A percentile compares a stretch with the other conserved stretches of the same genome.
Conservation (phyloP, 192 early-diverging fungal genomes). For the Dissophora ornata region DNA sequence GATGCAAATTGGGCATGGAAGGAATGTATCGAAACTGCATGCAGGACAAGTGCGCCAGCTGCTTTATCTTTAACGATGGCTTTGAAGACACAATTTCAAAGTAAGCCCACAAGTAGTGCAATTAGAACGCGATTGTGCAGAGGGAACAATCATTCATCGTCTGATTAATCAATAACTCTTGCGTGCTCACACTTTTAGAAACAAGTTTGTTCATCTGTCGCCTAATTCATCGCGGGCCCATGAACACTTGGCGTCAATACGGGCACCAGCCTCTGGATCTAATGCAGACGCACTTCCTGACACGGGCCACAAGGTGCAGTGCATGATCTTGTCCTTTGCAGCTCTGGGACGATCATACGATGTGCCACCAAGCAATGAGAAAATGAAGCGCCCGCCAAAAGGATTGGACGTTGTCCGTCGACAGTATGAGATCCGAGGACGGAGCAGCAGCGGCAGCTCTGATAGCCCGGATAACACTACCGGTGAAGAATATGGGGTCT, state of each 20-base stretch:
- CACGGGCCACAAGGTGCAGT: constrained; percentile 37
- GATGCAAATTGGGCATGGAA: constrained; percentile 44
- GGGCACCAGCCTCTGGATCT: constrained; percentile 5
- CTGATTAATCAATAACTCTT: background rate
- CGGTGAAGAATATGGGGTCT: constrained; percentile 46
- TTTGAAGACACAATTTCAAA: constrained; percentile 42
- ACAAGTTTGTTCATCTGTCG: constrained; percentile 39
- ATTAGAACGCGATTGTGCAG: no score
- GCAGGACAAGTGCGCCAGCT: constrained; percentile 53
- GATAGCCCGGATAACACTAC: background rate
- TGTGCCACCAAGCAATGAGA: constrained; percentile 26
- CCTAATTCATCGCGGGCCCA: constrained; percentile 41
- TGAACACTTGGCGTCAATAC: constrained; percentile 3
- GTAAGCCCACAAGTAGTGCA: constrained; percentile 13
- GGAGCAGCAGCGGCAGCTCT: background rate
- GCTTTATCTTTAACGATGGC: constrained; percentile 55
- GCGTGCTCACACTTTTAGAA: background rate
- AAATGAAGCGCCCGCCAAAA: constrained; percentile 48
- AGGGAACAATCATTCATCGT: no score
- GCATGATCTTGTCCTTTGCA: constrained; percentile 46
- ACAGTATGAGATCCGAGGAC: constrained; percentile 7
- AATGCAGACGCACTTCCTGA: background rate
- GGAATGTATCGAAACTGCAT: constrained; percentile 54
- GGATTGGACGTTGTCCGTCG: constrained; percentile 42
- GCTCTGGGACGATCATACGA: constrained; percentile 37